Evolutionary conservation across 176 grass and related monocot species (phyloP).

Genomic region (Hordeum vulgare): DNA sequence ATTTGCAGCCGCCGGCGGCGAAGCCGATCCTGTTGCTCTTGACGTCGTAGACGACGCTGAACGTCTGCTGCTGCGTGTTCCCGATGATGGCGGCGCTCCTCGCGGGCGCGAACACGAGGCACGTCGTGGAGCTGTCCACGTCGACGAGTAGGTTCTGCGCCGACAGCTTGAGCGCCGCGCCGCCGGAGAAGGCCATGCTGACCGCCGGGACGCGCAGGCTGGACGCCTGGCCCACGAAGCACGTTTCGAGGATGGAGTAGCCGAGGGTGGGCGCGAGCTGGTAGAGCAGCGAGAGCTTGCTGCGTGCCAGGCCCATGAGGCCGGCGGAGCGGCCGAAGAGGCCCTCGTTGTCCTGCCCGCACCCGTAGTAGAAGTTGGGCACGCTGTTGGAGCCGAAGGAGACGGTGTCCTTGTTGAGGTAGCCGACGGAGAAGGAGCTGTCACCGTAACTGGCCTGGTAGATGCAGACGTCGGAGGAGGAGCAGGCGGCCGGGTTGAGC

Average conservation of each 20-base stretch:
- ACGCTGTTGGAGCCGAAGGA: constrained; percentile 39
- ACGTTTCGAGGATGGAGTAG: constrained; percentile 75
- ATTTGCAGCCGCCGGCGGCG: constrained; percentile 57
- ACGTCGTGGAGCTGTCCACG: constrained; percentile 57
- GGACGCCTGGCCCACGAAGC: constrained; percentile 39
- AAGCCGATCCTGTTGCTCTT: constrained; percentile 55
- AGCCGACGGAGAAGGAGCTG: constrained; percentile 75
- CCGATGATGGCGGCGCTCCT: constrained; percentile 67
- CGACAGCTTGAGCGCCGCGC: constrained; percentile 40
- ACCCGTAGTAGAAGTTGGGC: constrained; percentile 75
- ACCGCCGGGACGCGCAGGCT: constrained; percentile 41
- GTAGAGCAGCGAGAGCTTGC: constrained; percentile 72
- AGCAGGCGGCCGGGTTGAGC: constrained; percentile 58
- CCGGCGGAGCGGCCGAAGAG: constrained; percentile 74
- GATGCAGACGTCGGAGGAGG: constrained; percentile 55
- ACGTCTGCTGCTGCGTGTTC: constrained; percentile 78
- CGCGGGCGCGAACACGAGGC: constrained; percentile 59
- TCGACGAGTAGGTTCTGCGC: constrained; percentile 55
- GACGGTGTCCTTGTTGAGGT: constrained; percentile 76
- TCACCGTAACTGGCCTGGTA: constrained; percentile 86
- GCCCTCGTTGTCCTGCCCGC: constrained; percentile 87
- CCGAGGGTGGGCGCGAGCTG: constrained; percentile 62
- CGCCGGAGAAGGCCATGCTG: constrained; percentile 54
- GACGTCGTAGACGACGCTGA: constrained; percentile 80
- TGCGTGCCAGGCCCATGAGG: constrained; percentile 76